Evolutionary conservation across 176 grass and related monocot species (phyloP).

Genomic region (Panicum miliaceum): DNA sequence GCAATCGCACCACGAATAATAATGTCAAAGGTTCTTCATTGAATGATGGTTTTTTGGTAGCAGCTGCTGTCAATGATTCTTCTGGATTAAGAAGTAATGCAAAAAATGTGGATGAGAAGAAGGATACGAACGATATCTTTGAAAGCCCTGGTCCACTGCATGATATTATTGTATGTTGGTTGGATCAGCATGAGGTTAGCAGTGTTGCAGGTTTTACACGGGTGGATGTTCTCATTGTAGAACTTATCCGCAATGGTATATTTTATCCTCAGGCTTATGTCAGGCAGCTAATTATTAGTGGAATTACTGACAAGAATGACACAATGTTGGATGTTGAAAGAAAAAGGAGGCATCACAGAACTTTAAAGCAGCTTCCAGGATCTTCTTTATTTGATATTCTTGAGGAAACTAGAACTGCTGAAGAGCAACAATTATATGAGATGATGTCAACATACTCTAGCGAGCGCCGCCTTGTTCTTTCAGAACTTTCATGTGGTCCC

Average conservation of each 20-base stretch:
- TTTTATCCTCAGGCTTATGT: conserved; percentile 96
- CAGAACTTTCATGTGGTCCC: conserved; percentile 62
- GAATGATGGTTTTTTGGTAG: conserved; percentile 48
- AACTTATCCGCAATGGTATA: conserved; percentile 82
- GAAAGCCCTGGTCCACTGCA: conserved; percentile 95
- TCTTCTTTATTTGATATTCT: conserved; percentile 78
- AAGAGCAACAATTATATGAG: conserved; percentile 66
- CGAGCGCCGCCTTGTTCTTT: conserved; percentile 86
- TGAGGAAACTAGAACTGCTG: conserved; percentile 68
- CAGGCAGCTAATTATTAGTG: conserved; percentile 96
- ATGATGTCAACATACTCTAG: conserved; percentile 75
- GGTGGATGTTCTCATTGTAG: conserved; percentile 77
- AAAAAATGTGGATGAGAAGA: conserved; percentile 64
- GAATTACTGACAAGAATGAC: conserved; percentile 73
- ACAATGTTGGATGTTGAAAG: conserved; percentile 74
- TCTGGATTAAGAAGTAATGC: conserved; percentile 48
- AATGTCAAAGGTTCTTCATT: conserved; percentile 58
- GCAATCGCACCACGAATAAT: conserved; percentile 46
- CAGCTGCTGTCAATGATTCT: conserved; percentile 38
- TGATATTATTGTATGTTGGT: conserved; percentile 95
- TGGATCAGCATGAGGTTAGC: conserved; percentile 93
- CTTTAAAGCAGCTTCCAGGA: conserved; percentile 87
- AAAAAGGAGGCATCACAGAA: conserved; percentile 81
- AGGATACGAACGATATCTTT: conserved; percentile 68
- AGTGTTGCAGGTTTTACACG: conserved; percentile 75